A percentile compares a stretch with the other conserved stretches of the same genome.
These are phyloP conservation scores for Boletus rex-veris DNA, from an alignment of 768 basidiomycete genomes.

Conservation along the genomic window DNA sequence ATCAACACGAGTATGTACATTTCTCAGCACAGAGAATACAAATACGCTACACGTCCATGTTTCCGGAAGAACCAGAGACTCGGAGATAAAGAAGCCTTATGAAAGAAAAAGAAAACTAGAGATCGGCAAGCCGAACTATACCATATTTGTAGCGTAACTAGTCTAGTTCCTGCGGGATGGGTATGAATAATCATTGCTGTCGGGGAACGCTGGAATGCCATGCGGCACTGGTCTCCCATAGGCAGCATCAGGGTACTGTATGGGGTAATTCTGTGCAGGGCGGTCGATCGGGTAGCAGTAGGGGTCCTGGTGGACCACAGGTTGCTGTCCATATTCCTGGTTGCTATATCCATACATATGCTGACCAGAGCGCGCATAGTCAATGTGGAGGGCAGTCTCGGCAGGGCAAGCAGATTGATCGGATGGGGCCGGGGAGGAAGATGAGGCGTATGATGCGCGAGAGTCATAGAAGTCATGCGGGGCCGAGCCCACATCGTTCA, in stretches of 20 bases:
- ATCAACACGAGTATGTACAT: constrained; percentile 4
- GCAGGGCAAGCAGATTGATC: constrained; percentile 21
- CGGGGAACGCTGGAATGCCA: constrained; percentile 11
- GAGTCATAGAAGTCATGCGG: constrained; percentile 21
- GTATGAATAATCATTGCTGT: constrained; percentile 11
- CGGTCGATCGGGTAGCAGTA: constrained; percentile 16
- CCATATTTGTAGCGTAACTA: neutral
- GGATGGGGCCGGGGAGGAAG: constrained; percentile 22
- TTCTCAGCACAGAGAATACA: neutral
- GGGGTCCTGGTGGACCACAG: constrained; percentile 8
- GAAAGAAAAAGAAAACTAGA: constrained; percentile 1
- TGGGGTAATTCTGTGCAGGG: constrained; percentile 7
- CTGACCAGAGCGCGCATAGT: constrained; percentile 2
- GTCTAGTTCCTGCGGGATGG: constrained; percentile 9
- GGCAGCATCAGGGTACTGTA: constrained; percentile 7
- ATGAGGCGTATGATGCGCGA: constrained; percentile 17
- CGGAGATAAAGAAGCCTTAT: neutral
- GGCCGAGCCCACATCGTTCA: constrained; percentile 9
- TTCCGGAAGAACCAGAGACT: constrained; percentile 11
- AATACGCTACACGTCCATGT: constrained; percentile 9
- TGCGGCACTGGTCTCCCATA: constrained; percentile 12
- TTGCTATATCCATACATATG: constrained; percentile 1
- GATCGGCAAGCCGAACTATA: constrained; percentile 1
- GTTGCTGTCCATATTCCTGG: constrained; percentile 6
- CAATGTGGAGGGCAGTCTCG: constrained; percentile 8